Base-by-base conservation (phyloP, 164 flowering plant species). In the Kalanchoe fedtschenkoi region DNA sequence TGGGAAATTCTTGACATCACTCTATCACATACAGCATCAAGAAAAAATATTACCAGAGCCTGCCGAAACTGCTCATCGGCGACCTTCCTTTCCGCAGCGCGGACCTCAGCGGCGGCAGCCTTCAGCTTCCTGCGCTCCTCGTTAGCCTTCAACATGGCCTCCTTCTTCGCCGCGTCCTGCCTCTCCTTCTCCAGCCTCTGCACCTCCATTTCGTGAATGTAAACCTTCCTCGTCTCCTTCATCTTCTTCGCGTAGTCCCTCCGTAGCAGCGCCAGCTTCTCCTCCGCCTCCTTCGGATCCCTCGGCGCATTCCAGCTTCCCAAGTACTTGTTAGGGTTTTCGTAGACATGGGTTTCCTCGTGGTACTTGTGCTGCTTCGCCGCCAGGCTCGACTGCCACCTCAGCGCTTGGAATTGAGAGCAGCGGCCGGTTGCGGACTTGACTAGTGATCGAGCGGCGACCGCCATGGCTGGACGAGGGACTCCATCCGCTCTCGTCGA, bases 221-320 rank as follows among this genome's bases (percentile, higher is more conserved):
- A 90, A 59, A 74, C 71, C 77, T 81, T 83, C 37, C 97, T 78
- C 14, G 78, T 32, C 68, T 75, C 74, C 72, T 75, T 85, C 35
- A 89, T 80, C 68, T 83, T 77, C 72, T 80, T 80, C 13, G 76
- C 85, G 65, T 86, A 90, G 35, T 84, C 82, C 15, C 88, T 75
- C 28, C 92, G 71, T 24, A 90, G 72, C 17, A 37, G 60, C 1
- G 72, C 80, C 0, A 90, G 77, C 68, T 68, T 75, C 46, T 74
- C 74, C 65, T 81, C 70, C 32, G 97, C 97, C 43, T 83, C 89
- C 62, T 71, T 74, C 2, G 92, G 97, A 62, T 77, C 65, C 33
- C 58, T 71, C 4, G 90, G 76, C 0, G 77, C 56, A 17, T 70
- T 59, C 97, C 97, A 90, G 66, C 91, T 83, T 34, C 84, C 83